phyloP scores from a whole-genome alignment of 768 basidiomycete genomes.

The Phanerodontia chrysosporium region DNA sequence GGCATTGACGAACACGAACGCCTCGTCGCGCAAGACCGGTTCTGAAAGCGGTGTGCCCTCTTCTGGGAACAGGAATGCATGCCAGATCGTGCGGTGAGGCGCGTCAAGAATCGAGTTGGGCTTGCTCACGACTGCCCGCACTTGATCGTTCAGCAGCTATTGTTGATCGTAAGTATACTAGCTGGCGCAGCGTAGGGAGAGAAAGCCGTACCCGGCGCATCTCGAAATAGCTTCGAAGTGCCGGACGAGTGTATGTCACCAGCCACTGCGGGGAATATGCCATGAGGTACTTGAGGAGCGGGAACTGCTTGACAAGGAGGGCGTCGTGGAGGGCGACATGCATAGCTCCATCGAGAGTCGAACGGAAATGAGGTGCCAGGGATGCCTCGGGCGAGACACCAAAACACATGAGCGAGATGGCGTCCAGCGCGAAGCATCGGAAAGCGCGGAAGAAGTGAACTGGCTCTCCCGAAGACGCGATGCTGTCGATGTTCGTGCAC shows the following conservation, averaged over 20 bases:
- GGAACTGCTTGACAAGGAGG: slow-evolving; percentile 6
- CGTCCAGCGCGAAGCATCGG: slow-evolving; percentile 38
- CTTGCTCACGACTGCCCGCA: slow-evolving; percentile 19
- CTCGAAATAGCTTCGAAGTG: too few relatives aligned
- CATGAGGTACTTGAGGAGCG: too few relatives aligned
- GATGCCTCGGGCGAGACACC: slow-evolving; percentile 29
- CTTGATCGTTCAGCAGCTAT: slow-evolving; percentile 15
- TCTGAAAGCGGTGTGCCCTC: background rate
- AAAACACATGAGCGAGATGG: slow-evolving; percentile 40
- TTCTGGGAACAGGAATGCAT: slow-evolving; percentile 19
- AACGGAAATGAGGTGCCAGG: slow-evolving; percentile 29
- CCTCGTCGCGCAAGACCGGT: slow-evolving; percentile 17
- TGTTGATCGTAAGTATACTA: too few relatives aligned
- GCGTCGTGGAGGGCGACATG: slow-evolving; percentile 27
- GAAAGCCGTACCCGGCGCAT: too few relatives aligned
- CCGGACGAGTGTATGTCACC: too few relatives aligned
- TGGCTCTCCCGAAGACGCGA: slow-evolving; percentile 16
- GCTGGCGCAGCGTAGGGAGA: too few relatives aligned
- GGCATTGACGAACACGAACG: slow-evolving; percentile 30
- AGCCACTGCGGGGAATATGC: too few relatives aligned
- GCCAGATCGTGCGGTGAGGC: slow-evolving; percentile 35
- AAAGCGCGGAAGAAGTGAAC: slow-evolving; percentile 37
- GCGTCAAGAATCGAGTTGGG: slow-evolving; percentile 21
- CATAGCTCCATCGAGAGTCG: slow-evolving; percentile 31
- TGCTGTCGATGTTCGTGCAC: slow-evolving; percentile 7